Percentiles rank a stretch among this genome's conserved stretches.
Evolutionary conservation across 805 yeast species (phyloP).

Genomic region (Starmera dryadoides): DNA sequence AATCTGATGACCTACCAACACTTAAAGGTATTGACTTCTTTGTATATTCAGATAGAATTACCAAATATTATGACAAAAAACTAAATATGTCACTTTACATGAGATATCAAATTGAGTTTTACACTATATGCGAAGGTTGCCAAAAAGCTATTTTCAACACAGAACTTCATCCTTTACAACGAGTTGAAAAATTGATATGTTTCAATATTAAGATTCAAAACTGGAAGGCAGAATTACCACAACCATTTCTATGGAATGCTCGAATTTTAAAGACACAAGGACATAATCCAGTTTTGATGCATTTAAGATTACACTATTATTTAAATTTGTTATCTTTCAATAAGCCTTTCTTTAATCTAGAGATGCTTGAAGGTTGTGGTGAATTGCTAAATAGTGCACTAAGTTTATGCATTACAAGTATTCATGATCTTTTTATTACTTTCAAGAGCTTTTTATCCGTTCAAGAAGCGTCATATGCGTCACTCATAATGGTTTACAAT

Average conservation of each 20-base stretch:
- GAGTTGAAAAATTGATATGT: too few relatives aligned
- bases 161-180: constrained; percentile 35
- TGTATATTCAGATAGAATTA: constrained; percentile 24
- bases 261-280: constrained; percentile 32
- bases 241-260: constrained; percentile 41
- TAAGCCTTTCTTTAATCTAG: constrained; percentile 39
- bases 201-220: too few relatives aligned
- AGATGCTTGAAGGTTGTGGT: neutral
- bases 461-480: constrained; percentile 35
- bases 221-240: too few relatives aligned
- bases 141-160: constrained; percentile 26
- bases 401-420: constrained; percentile 29
- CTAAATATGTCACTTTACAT: constrained; percentile 25
- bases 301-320: constrained; percentile 51
- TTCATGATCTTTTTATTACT: constrained; percentile 34
- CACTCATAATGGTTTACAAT: constrained; percentile 41
- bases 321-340: constrained; percentile 51
- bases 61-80: constrained; percentile 21
- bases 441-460: constrained; percentile 28
- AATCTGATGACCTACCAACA: constrained; percentile 52
- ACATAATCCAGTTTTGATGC: constrained; percentile 45
- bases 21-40: constrained; percentile 57
- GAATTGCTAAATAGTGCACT: constrained; percentile 20
- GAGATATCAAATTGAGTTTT: constrained; percentile 36
- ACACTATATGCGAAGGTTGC: constrained; percentile 29